phyloP scores from a whole-genome alignment of 176 grass and related monocot genomes.

The Secale cereale region DNA sequence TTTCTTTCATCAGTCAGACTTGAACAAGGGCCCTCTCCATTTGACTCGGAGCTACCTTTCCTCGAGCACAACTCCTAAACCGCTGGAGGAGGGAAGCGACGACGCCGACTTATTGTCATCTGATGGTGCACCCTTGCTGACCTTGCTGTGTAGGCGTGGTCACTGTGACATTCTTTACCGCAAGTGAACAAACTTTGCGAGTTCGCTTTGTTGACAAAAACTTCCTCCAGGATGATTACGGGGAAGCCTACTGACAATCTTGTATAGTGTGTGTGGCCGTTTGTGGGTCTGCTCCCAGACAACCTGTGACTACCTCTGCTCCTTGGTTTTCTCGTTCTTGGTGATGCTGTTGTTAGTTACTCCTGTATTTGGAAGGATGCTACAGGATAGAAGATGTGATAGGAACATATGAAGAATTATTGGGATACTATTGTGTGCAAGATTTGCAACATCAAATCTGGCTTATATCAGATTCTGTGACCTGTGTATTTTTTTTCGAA shows the following conservation, averaged over 20 bases:
- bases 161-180: constrained; percentile 14
- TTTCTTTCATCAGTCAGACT: constrained; percentile 11
- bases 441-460: background rate
- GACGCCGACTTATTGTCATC: background rate
- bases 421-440: background rate
- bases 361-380: background rate
- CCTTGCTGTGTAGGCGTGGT: background rate
- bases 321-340: background rate
- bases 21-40: background rate
- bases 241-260: background rate
- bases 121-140: background rate
- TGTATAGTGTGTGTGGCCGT: background rate
- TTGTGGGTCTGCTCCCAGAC: background rate
- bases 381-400: background rate
- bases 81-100: background rate
- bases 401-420: background rate
- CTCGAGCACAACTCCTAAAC: background rate
- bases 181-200: background rate
- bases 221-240: background rate
- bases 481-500: background rate
- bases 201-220: background rate
- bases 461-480: background rate
- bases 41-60: background rate
- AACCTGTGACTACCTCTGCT: background rate
- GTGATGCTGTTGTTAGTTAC: background rate